A percentile compares a stretch with the other conserved stretches of the same genome.
These are phyloP conservation scores for Ehretia macrophylla DNA, from an alignment of 257 asterid species.

Conservation along the genomic window DNA sequence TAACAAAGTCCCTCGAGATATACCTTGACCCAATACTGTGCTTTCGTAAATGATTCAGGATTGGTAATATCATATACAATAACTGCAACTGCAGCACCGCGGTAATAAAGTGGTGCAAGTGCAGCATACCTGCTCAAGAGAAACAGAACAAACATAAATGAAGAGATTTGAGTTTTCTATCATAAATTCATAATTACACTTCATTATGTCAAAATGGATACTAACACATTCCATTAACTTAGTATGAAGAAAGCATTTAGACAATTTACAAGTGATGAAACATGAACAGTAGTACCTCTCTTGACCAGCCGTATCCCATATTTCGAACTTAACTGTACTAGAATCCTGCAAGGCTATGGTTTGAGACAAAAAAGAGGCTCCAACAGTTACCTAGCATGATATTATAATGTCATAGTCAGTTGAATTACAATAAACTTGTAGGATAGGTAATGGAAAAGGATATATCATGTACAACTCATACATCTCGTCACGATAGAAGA, in stretches of 20 bases:
- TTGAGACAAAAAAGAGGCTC: slow-evolving; percentile 38
- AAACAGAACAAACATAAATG: slow-evolving; percentile 11
- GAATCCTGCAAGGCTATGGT: slow-evolving; percentile 95
- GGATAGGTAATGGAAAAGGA: no score
- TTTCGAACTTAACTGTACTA: slow-evolving; percentile 92
- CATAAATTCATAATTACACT: no score
- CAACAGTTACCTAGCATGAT: slow-evolving; percentile 40
- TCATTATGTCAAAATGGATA: no score
- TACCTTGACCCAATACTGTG: slow-evolving; percentile 11
- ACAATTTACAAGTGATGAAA: slow-evolving; percentile 1
- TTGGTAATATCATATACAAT: slow-evolving; percentile 85
- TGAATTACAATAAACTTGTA: slow-evolving; percentile 5
- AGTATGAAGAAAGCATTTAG: no score
- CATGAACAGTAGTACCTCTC: slow-evolving; percentile 56
- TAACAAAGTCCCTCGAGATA: no score
- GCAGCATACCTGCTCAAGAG: slow-evolving; percentile 62
- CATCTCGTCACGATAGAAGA: background rate
- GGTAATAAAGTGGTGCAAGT: slow-evolving; percentile 79
- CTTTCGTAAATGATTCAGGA: slow-evolving; percentile 65
- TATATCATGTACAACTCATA: background rate
- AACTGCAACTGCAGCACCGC: slow-evolving; percentile 94
- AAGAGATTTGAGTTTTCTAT: background rate
- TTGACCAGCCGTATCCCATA: slow-evolving; percentile 99
- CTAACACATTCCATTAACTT: no score
- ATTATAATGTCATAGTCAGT: slow-evolving; percentile 60